A percentile compares a stretch with the other conserved stretches of the same genome.
These are phyloP conservation scores for Edaphochlamys debaryana DNA, from an alignment of 139 green algal genomes.

Conservation along the genomic window DNA sequence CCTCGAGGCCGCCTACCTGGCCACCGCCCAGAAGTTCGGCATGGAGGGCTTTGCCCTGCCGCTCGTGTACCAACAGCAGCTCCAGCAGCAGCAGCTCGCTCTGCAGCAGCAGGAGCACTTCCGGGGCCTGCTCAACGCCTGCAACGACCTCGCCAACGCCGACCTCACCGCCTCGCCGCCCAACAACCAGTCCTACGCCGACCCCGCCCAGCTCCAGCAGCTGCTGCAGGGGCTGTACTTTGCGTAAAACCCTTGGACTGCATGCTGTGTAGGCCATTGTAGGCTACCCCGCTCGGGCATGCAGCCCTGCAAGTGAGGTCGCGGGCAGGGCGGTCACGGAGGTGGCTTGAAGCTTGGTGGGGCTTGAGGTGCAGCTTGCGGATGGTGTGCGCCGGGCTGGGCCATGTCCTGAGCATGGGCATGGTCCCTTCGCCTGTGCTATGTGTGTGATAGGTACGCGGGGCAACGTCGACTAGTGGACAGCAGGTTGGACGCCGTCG, in stretches of 20 bases:
- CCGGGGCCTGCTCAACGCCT: constrained; percentile 4
- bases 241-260: no score
- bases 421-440: no score
- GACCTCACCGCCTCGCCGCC: background rate
- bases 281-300: background rate
- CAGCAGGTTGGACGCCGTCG: no score
- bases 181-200: background rate
- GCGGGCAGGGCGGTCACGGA: background rate
- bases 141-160: background rate
- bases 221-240: constrained; percentile 40
- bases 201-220: constrained; percentile 24
- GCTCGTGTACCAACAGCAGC: constrained; percentile 27
- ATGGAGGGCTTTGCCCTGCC: constrained; percentile 19
- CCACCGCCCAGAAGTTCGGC: constrained; percentile 24
- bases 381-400: no score
- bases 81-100: constrained; percentile 30
- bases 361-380: no score
- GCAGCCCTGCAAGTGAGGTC: background rate
- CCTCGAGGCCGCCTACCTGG: constrained; percentile 9
- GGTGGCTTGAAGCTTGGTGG: background rate
- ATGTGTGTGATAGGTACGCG: no score
- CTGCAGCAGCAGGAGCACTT: constrained; percentile 32
- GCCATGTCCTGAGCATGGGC: no score
- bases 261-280: no score
- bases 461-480: no score